phyloP scores from a whole-genome alignment of 345 rosid genomes.

The Microthlaspi erraticum region DNA sequence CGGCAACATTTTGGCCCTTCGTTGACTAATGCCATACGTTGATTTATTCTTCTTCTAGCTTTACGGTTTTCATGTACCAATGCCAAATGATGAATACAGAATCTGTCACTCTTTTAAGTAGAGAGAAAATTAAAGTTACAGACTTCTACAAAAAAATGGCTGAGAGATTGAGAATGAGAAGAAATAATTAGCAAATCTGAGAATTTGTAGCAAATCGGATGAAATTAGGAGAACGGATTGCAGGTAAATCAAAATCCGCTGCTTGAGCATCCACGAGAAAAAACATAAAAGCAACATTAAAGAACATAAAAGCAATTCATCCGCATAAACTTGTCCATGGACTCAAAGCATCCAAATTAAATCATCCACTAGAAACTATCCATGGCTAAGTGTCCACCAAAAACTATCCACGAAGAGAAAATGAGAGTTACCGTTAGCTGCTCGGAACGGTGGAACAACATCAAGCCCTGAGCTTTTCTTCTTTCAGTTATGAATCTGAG shows the following conservation, averaged over 20 bases:
- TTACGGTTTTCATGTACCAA: conserved; percentile 35
- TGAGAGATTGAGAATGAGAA: not conserved
- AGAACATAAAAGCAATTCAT: no score
- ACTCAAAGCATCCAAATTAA: no score
- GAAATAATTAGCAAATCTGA: conserved; percentile 19
- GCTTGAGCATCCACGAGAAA: no score
- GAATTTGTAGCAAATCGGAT: conserved; percentile 19
- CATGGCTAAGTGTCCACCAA: no score
- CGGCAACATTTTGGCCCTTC: conserved; percentile 54
- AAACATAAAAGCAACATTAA: no score
- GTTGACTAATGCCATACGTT: conserved; percentile 72
- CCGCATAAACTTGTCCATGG: no score
- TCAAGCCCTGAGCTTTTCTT: no score
- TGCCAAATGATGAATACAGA: conserved; percentile 43
- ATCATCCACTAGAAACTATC: no score
- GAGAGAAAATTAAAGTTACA: not conserved
- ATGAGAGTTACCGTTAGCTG: no score
- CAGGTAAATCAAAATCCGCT: conserved; percentile 12
- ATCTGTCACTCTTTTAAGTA: conserved; percentile 50
- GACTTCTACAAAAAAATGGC: not conserved
- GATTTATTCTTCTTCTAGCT: conserved; percentile 26
- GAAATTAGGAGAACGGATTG: conserved; percentile 6
- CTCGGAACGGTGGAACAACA: no score
- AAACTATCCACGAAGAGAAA: no score
- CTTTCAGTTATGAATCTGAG: no score